Evolutionary conservation across 2,329 filamentous ascomycete species (phyloP), one percentile per base, ranked within the genome.

Genomic region (Talaromyces sp.): DNA sequence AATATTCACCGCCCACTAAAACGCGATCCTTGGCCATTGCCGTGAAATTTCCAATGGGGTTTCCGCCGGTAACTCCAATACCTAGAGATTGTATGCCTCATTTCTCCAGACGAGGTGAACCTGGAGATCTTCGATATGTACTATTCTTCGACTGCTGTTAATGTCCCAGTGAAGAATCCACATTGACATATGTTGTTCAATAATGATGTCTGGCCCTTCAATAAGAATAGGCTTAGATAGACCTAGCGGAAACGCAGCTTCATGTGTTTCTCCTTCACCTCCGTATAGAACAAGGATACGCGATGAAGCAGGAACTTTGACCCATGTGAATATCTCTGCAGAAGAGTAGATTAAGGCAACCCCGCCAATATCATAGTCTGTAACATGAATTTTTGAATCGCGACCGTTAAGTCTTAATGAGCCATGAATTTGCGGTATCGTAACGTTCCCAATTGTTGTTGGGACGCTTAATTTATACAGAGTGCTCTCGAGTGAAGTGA

Each of bases 401-500:
- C 77, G 74, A 4, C 75, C 75, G 58, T 74, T 71, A 0, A 79
- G 67, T 1, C 69, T 72, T n/a, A 79, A 65, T 2, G 64, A 69
- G 8, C 75, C 73, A 16, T 71, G 73, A 16, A 78, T 69, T 61
- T 78, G 76, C 12, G 78, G 78, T 56, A 79, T 69, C 0, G 73
- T 77, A 42, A 80, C 27, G 1, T 68, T 65, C 8, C 77, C 77
- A 34, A 68, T 67, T 62, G 74, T 77, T 9, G 76, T 78, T 12
- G 72, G 67, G 0, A 93, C 73, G 1, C 75, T 87, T 42, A 92
- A 76, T 16, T 80, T 86, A 71, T 92, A 94, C 0, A 78, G 75
- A 0, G 84, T 85, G 0, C 83, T 81, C 0, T 75, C 79, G 0
- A 80, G 75, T 9, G 81, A 83, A 16, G 84, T 82, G 68, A 89